Conservation (phyloP, 2,329 filamentous ascomycete genomes). For the Fusarium neocosmosporiellum region DNA sequence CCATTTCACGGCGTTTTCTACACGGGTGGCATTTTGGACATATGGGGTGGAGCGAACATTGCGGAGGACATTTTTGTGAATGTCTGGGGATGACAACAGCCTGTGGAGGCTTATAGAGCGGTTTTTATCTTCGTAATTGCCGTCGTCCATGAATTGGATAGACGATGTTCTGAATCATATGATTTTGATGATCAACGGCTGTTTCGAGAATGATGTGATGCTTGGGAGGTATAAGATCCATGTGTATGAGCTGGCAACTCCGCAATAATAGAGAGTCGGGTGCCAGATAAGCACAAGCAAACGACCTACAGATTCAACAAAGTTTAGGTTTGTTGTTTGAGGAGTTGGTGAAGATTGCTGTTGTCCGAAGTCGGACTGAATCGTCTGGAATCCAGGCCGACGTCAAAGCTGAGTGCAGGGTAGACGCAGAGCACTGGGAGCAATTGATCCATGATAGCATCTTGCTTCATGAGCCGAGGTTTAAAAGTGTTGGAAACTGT, state of each 20-base stretch:
- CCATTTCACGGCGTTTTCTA: conserved; percentile 42
- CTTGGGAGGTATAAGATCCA: too few species aligned
- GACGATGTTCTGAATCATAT: conserved; percentile 35
- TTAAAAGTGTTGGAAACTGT: not conserved
- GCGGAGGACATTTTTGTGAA: conserved; percentile 32
- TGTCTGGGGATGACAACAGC: conserved; percentile 10
- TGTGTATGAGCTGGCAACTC: not conserved
- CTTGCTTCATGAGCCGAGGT: not conserved
- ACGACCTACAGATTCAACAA: not conserved
- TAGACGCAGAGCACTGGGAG: not conserved
- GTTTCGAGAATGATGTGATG: not conserved
- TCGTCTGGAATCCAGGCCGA: not conserved
- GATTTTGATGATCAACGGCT: conserved; percentile 3
- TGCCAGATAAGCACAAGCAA: not conserved
- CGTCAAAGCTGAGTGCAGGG: not conserved
- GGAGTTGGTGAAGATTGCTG: not conserved
- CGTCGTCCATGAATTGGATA: conserved; percentile 25
- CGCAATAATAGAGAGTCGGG: not conserved
- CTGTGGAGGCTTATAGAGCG: conserved; percentile 26
- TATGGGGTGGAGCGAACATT: conserved; percentile 21
- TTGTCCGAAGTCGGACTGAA: not conserved
- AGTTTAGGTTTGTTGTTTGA: not conserved
- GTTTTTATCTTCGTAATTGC: conserved; percentile 34
- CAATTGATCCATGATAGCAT: not conserved
- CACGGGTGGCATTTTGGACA: conserved; percentile 31